Evolutionary conservation across 2,329 filamentous ascomycete species (phyloP).

Genomic region (Colletotrichum agaves): DNA sequence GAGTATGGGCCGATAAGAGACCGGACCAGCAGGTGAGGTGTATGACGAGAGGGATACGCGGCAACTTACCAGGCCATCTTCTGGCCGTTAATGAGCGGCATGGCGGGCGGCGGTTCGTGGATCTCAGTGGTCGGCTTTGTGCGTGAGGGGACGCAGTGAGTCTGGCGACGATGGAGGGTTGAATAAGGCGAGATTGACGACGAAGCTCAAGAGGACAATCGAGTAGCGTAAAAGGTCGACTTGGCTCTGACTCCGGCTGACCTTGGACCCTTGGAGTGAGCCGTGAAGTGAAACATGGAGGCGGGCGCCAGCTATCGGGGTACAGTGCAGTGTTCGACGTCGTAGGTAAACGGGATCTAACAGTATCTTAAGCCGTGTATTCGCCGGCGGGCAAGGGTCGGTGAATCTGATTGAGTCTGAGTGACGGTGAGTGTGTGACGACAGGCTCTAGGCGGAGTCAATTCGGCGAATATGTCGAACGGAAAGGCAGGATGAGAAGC

Average conservation of each 20-base stretch:
- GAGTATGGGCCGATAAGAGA: constrained; percentile 17
- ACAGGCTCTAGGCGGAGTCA: neutral
- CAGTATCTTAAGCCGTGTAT: neutral
- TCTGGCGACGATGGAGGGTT: neutral
- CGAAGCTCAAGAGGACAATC: constrained; percentile 3
- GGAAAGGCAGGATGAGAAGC: neutral
- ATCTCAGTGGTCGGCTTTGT: constrained; percentile 6
- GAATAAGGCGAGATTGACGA: neutral
- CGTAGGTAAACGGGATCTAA: neutral
- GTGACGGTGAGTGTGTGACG: neutral
- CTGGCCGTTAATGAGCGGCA: constrained; percentile 76
- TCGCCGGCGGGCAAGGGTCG: neutral
- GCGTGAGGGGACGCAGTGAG: neutral
- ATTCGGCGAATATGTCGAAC: constrained; percentile 9
- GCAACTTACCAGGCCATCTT: constrained; percentile 77
- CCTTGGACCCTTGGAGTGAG: constrained; percentile 32
- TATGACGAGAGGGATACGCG: constrained; percentile 29
- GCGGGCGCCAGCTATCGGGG: constrained; percentile 25
- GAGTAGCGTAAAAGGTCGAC: neutral
- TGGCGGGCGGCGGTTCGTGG: constrained; percentile 48
- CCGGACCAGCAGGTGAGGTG: constrained; percentile 1
- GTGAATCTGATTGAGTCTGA: neutral
- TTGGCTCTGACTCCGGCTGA: constrained; percentile 20
- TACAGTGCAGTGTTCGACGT: neutral
- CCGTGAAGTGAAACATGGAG: constrained; percentile 36